Base-by-base conservation (phyloP, 768 basidiomycete species). In the Chalciporus sphaerocephalus region DNA sequence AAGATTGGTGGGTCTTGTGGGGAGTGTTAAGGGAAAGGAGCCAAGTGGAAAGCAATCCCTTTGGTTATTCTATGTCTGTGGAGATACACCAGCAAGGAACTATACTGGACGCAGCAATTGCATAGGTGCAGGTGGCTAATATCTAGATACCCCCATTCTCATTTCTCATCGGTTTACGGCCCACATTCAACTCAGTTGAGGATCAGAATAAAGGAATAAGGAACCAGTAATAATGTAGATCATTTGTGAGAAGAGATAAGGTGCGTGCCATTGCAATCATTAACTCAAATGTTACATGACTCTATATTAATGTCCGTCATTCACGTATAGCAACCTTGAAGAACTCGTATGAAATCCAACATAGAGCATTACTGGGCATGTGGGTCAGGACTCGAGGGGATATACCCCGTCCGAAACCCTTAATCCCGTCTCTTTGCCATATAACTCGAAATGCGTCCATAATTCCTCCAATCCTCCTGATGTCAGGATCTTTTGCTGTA, bases 281-380 rank as follows among this genome's bases (percentile, higher is more conserved):
- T 33, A 58, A 21, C 38, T 32, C 33, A 28, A 20, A 46, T 37
- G 35, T 36, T 24, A 39, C 23, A 37, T 34, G 18, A 38, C 35
- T 63, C 63, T 58, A 65, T 40, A 38, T n/a, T n/a, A 40, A 33
- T 41, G 44, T 42, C 44, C 46, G 35, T 64, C 47, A 67, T 40
- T 69, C 68, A 30, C 83, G 80, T 68, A 85, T 85, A 27, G 80
- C 79, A 48, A 74, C 80, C 67, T 85, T 96, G 79, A 96, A 96
- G 71, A 95, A 96, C 68, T 97, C 94, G 60, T 97, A 94, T 42
- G 92, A 94, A 64, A 94, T 72, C 96, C 95, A 99, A 68, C 90
- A 95, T 39, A 99, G 74, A 9, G 96, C 96, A 42, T 95, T 96
- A 62, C 90, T 93, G 6, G 96, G 96, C 83, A 97, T 90, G 58